Conservation (phyloP, 1,284 basidiomycete species). For the Trichosporon sp. region DNA sequence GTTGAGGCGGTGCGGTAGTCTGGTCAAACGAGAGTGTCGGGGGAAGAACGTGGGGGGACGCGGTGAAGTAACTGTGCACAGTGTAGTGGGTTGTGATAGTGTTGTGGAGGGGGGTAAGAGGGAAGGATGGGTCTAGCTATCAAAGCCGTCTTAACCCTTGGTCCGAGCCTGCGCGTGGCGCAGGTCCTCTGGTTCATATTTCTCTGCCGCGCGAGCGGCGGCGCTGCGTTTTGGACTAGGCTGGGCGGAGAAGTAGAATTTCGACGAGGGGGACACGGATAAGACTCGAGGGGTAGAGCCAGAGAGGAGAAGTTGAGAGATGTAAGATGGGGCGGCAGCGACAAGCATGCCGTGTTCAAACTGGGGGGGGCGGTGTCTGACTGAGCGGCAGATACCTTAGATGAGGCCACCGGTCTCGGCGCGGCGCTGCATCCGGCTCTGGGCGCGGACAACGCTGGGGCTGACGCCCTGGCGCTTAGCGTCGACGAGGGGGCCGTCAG, state of each 20-base stretch:
- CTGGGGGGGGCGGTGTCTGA: slow-evolving; percentile 7
- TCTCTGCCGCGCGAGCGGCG: slow-evolving; percentile 38
- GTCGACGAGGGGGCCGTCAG: slow-evolving; percentile 47
- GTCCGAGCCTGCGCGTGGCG: slow-evolving; percentile 43
- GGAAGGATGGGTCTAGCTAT: slow-evolving; percentile 35
- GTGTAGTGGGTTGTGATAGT: slow-evolving; percentile 11
- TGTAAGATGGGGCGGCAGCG: slow-evolving; percentile 25
- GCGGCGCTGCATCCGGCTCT: slow-evolving; percentile 39
- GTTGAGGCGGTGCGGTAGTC: slow-evolving; percentile 46
- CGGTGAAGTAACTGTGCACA: background rate
- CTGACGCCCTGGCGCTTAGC: slow-evolving; percentile 45
- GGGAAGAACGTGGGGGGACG: slow-evolving; percentile 12
- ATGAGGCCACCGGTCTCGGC: slow-evolving; percentile 40
- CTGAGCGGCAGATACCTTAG: slow-evolving; percentile 17
- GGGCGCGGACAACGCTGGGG: slow-evolving; percentile 43
- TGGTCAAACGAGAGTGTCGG: slow-evolving; percentile 6
- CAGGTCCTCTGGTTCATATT: slow-evolving; percentile 24
- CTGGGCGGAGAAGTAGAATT: slow-evolving; percentile 12
- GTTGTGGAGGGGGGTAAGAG: slow-evolving; percentile 2
- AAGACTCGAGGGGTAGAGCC: slow-evolving; percentile 35
- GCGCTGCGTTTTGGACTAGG: slow-evolving; percentile 44
- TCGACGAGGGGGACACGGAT: slow-evolving; percentile 31
- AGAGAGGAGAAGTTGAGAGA: slow-evolving; percentile 17
- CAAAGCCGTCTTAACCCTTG: slow-evolving; percentile 39
- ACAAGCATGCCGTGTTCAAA: slow-evolving; percentile 36